phyloP scores from a whole-genome alignment of 2,329 filamentous ascomycete genomes.

The Colletotrichum cereale region DNA sequence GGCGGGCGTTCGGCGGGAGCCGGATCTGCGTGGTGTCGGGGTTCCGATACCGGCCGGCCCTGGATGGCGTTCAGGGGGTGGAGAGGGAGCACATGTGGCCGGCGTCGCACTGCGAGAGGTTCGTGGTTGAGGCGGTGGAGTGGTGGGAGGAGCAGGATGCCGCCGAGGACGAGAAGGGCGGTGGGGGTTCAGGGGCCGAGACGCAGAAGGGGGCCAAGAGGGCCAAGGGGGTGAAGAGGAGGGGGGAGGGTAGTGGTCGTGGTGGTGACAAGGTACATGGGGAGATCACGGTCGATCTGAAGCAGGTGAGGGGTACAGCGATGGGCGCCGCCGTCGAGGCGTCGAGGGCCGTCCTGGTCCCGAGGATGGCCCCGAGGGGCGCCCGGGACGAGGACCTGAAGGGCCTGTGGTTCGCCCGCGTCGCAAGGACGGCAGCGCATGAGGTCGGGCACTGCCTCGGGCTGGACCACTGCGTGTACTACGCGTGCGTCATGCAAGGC shows the following conservation, averaged over 20 bases:
- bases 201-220: background rate
- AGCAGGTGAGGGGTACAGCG: conserved; percentile 41
- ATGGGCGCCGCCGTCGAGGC: conserved; percentile 53
- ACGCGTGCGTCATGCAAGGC: conserved; percentile 74
- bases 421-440: conserved; percentile 71
- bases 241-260: background rate
- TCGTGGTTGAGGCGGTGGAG: conserved; percentile 57
- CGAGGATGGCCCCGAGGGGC: conserved; percentile 36
- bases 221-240: background rate
- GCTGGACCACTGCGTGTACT: conserved; percentile 75
- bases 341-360: conserved; percentile 40
- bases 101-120: conserved; percentile 68
- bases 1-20: conserved; percentile 74
- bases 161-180: conserved; percentile 49
- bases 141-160: conserved; percentile 54
- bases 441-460: conserved; percentile 78
- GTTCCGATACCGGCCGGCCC: conserved; percentile 70
- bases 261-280: background rate
- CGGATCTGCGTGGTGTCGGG: conserved; percentile 72
- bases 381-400: conserved; percentile 44
- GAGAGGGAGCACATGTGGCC: conserved; percentile 72
- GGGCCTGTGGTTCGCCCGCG: conserved; percentile 68
- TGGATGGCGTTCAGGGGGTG: conserved; percentile 55
- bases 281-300: conserved; percentile 4
- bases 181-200: background rate